Percentiles rank a stretch among this genome's conserved stretches.
phyloP scores from a whole-genome alignment of 768 basidiomycete genomes.

The Lactifluus subvellereus region DNA sequence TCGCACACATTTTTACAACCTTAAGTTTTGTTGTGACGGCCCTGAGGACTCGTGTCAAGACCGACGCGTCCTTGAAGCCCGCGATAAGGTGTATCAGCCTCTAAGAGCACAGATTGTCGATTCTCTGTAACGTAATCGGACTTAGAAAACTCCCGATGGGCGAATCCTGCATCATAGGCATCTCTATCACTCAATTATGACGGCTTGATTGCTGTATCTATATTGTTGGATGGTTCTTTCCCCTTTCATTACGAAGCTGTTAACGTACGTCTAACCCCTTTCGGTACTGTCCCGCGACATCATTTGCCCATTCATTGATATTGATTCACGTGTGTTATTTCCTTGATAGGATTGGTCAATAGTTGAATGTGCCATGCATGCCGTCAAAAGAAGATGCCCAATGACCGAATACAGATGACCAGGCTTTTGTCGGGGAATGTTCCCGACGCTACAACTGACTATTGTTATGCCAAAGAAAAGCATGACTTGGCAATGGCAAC shows the following conservation, averaged over 20 bases:
- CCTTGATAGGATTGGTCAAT: conserved; percentile 6
- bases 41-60: background rate
- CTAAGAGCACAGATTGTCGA: background rate
- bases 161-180: conserved; percentile 13
- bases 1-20: background rate
- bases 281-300: background rate
- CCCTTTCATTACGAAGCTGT: background rate
- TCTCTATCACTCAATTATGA: conserved; percentile 7
- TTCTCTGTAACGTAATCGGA: conserved; percentile 8
- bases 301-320: conserved; percentile 1
- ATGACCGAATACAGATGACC: background rate
- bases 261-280: conserved; percentile 3
- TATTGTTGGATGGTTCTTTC: background rate
- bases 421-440: background rate
- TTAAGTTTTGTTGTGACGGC: background rate
- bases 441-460: background rate
- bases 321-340: background rate
- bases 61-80: background rate
- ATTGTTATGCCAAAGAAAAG: conserved; percentile 1
- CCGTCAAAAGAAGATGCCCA: background rate
- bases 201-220: background rate
- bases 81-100: conserved; percentile 1
- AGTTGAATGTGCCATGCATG: background rate
- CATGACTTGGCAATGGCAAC: conserved; percentile 3
- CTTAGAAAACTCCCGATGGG: background rate